Percentiles rank a stretch among this genome's conserved stretches.
Evolutionary conservation across 2,329 filamentous ascomycete genomes (phyloP).

Genomic region (Chaetoscypha palmicola): DNA sequence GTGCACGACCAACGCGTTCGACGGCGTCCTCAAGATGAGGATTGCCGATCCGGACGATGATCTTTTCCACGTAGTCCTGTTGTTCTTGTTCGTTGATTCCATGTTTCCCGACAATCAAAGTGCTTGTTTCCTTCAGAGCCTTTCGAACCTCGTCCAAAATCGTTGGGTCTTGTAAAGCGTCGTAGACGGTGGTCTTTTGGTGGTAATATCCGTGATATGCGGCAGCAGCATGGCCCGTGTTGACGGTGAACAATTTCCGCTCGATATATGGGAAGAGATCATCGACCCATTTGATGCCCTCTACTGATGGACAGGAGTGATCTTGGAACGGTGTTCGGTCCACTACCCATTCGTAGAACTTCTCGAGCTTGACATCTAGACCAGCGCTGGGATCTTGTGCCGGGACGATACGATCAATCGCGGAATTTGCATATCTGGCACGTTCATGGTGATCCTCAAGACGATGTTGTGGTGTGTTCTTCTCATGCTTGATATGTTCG

Average conservation of each 20-base stretch:
- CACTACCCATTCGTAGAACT: slow-evolving; percentile 99
- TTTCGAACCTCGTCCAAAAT: slow-evolving; percentile 75
- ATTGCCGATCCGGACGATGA: slow-evolving; percentile 89
- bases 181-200: slow-evolving; percentile 81
- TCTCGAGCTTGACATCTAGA: slow-evolving; percentile 90
- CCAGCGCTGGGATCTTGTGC: slow-evolving; percentile 75
- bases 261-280: slow-evolving; percentile 93
- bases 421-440: slow-evolving; percentile 91
- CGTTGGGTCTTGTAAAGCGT: slow-evolving; percentile 72
- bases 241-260: slow-evolving; percentile 99
- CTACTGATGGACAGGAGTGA: slow-evolving; percentile 62
- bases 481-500: slow-evolving; percentile 67
- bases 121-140: slow-evolving; percentile 78
- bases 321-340: slow-evolving; percentile 78
- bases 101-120: slow-evolving; percentile 82
- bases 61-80: slow-evolving; percentile 81
- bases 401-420: slow-evolving; percentile 96
- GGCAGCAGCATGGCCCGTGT: slow-evolving; percentile 92
- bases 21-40: slow-evolving; percentile 87
- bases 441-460: slow-evolving; percentile 63
- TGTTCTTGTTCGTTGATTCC: slow-evolving; percentile 69
- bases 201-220: slow-evolving; percentile 91
- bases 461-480: slow-evolving; percentile 62
- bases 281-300: slow-evolving; percentile 89
- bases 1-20: slow-evolving; percentile 90